Evolutionary conservation across 164 flowering plant species (phyloP).

Genomic region (Magnolia sinica): DNA sequence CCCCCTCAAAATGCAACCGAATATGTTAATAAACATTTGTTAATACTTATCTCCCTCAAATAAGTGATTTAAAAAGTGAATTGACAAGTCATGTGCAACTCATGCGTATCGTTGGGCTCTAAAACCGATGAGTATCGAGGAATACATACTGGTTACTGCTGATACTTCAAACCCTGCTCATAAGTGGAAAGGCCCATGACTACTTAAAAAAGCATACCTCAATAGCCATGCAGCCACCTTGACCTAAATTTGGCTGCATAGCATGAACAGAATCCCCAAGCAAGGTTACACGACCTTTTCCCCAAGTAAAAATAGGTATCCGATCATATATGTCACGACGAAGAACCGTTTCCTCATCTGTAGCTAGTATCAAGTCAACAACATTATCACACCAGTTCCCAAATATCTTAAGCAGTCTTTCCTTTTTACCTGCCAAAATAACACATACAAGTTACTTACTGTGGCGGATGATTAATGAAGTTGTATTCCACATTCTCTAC

Average conservation of each 20-base stretch:
- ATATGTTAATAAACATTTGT: too few relatives aligned
- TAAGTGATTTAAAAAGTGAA: too few relatives aligned
- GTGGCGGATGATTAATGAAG: neutral
- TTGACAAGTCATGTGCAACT: too few relatives aligned
- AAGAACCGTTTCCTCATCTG: slow-evolving; percentile 82
- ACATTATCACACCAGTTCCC: slow-evolving; percentile 93
- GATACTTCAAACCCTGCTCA: neutral
- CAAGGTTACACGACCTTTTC: slow-evolving; percentile 90
- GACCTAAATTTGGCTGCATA: slow-evolving; percentile 99
- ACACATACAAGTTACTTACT: neutral
- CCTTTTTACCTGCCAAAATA: slow-evolving; percentile 64
- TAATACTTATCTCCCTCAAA: too few relatives aligned
- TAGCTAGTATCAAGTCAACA: slow-evolving; percentile 65
- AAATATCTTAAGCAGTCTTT: slow-evolving; percentile 69
- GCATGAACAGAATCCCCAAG: slow-evolving; percentile 98
- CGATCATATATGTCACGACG: slow-evolving; percentile 94
- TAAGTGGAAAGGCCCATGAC: neutral
- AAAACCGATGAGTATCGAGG: too few relatives aligned
- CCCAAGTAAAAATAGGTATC: slow-evolving; percentile 73
- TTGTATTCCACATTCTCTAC: neutral
- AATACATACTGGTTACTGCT: too few relatives aligned
- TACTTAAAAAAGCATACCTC: slow-evolving; percentile 49
- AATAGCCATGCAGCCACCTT: slow-evolving; percentile 99
- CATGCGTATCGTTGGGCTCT: too few relatives aligned
- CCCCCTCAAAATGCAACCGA: too few relatives aligned